phyloP scores from a whole-genome alignment of 805 yeast genomes.

The Kuraishia borneana region DNA sequence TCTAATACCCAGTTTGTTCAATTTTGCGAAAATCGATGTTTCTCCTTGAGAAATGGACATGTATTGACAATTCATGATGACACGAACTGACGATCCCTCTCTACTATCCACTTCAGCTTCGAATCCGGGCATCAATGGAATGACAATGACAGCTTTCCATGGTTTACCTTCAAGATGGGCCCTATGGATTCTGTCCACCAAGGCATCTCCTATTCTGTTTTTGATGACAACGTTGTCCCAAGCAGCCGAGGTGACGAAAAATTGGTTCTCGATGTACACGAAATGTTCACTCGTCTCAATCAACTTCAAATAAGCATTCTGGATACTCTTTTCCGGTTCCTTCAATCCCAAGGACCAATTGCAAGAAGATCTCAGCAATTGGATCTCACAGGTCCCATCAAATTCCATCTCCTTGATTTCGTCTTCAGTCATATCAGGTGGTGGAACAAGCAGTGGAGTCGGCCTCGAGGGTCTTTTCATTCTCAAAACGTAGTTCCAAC shows the following conservation, averaged over 20 bases:
- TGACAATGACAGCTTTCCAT: conserved; percentile 88
- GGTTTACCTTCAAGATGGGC: conserved; percentile 67
- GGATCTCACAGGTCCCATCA: conserved; percentile 86
- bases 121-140: conserved; percentile 97
- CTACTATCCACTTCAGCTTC: conserved; percentile 86
- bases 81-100: conserved; percentile 90
- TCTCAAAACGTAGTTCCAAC: conserved; percentile 91
- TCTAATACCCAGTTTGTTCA: conserved; percentile 67
- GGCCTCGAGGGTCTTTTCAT: conserved; percentile 92
- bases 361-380: conserved; percentile 80
- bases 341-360: conserved; percentile 88
- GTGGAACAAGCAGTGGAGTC: conserved; percentile 88
- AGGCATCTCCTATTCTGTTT: conserved; percentile 90
- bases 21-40: conserved; percentile 74
- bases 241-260: conserved; percentile 82
- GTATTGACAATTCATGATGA: conserved; percentile 94
- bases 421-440: conserved; percentile 70
- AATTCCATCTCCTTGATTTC: conserved; percentile 53
- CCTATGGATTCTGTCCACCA: conserved; percentile 88
- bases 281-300: conserved; percentile 91
- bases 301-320: conserved; percentile 80
- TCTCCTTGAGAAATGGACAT: conserved; percentile 88
- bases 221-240: conserved; percentile 77
- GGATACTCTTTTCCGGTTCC: conserved; percentile 80
- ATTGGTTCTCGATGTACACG: conserved; percentile 92